Evolutionary conservation across 129 eudicot species (phyloP).

Genomic region (Flaveria ramosissima): DNA sequence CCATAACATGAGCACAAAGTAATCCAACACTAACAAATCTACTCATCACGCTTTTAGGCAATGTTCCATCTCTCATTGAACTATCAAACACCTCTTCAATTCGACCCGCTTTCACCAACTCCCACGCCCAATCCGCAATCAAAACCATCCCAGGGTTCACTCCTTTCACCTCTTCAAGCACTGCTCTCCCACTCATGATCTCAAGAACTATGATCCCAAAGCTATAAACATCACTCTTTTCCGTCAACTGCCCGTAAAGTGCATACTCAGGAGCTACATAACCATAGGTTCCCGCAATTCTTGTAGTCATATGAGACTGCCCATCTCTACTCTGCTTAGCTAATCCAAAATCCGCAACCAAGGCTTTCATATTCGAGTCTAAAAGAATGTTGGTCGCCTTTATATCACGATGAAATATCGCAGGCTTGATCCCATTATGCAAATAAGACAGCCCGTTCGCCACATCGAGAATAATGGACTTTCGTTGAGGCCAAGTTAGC

Average conservation of each 20-base stretch:
- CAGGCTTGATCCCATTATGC: conserved; percentile 79
- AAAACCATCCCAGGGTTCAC: conserved; percentile 39
- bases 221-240: conserved; percentile 77
- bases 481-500: conserved; percentile 70
- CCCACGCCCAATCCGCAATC: conserved; percentile 85
- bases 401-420: conserved; percentile 77
- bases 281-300: conserved; percentile 82
- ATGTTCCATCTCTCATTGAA: conserved; percentile 43
- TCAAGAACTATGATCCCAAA: conserved; percentile 76
- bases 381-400: conserved; percentile 72
- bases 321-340: conserved; percentile 75
- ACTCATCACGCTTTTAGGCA: conserved; percentile 60
- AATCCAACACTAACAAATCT: conserved; percentile 70
- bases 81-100: conserved; percentile 45
- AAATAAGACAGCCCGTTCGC: conserved; percentile 79
- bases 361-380: conserved; percentile 70
- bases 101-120: conserved; percentile 45
- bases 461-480: conserved; percentile 68
- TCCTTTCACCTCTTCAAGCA: conserved; percentile 51
- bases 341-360: conserved; percentile 81
- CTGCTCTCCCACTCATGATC: conserved; percentile 71
- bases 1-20: conserved; percentile 83
- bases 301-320: conserved; percentile 57
- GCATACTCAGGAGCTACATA: conserved; percentile 90
- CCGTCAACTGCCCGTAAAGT: conserved; percentile 76